phyloP scores from a whole-genome alignment of 495 filamentous ascomycete species.

The Penicillium taxi region DNA sequence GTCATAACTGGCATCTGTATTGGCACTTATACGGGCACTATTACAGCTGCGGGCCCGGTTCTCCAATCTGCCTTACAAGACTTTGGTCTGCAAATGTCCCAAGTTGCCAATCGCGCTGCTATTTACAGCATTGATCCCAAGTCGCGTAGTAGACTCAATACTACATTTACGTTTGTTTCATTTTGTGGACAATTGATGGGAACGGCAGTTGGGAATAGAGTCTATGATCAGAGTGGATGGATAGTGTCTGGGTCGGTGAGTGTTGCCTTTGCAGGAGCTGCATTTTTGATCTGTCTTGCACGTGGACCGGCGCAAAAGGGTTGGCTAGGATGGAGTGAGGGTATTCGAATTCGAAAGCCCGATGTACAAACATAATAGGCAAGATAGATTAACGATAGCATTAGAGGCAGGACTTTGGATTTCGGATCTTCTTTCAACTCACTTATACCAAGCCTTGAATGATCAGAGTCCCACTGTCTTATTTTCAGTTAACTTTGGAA shows the following conservation, averaged over 20 bases:
- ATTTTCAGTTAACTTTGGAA: not conserved
- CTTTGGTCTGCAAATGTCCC: slow-evolving; percentile 63
- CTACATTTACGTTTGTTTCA: slow-evolving; percentile 68
- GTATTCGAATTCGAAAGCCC: slow-evolving; percentile 18
- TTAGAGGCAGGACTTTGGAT: too few relatives aligned
- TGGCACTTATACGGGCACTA: slow-evolving; percentile 59
- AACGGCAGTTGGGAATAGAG: slow-evolving; percentile 60
- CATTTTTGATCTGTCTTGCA: slow-evolving; percentile 47
- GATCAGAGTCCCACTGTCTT: too few relatives aligned
- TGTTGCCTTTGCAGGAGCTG: slow-evolving; percentile 55
- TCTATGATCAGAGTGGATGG: slow-evolving; percentile 68
- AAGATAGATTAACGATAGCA: not conserved
- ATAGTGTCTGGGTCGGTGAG: slow-evolving; percentile 57
- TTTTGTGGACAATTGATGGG: slow-evolving; percentile 74
- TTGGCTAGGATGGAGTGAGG: slow-evolving; percentile 72
- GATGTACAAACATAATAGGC: not conserved
- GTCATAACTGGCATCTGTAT: slow-evolving; percentile 55
- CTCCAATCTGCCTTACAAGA: slow-evolving; percentile 68
- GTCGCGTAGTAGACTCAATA: slow-evolving; percentile 71
- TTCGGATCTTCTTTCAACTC: too few relatives aligned
- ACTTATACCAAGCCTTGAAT: too few relatives aligned
- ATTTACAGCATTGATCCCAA: slow-evolving; percentile 68
- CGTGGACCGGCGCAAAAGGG: slow-evolving; percentile 62
- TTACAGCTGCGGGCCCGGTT: slow-evolving; percentile 64
- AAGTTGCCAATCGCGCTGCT: slow-evolving; percentile 64